phyloP scores from a whole-genome alignment of 495 filamentous ascomycete genomes.

The Penicillium bialowiezense region DNA sequence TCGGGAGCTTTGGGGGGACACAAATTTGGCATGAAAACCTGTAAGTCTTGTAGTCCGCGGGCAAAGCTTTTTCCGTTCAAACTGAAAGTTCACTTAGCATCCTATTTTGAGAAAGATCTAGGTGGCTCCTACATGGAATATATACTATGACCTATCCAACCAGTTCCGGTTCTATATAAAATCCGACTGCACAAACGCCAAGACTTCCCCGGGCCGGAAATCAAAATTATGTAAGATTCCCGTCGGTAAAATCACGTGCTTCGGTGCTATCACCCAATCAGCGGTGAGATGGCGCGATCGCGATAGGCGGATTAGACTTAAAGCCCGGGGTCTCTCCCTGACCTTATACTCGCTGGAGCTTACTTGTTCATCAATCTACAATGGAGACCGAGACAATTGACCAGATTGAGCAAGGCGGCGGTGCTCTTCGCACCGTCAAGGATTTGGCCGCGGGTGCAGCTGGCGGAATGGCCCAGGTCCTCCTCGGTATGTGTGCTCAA shows the following conservation, averaged over 20 bases:
- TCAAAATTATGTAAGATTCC: constrained; percentile 24
- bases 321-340: constrained; percentile 12
- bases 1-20: too few species aligned
- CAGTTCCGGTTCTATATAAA: too few species aligned
- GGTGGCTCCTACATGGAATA: too few species aligned
- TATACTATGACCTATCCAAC: too few species aligned
- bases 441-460: constrained; percentile 89
- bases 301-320: constrained; percentile 29
- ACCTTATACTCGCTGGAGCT: neutral
- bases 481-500: constrained; percentile 68
- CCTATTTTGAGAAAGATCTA: too few species aligned
- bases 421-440: constrained; percentile 66
- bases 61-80: too few species aligned
- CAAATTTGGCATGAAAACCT: too few species aligned
- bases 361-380: constrained; percentile 5
- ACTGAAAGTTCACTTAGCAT: too few species aligned
- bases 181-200: too few species aligned
- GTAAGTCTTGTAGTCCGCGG: too few species aligned
- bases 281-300: constrained; percentile 23
- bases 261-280: constrained; percentile 37
- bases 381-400: constrained; percentile 43
- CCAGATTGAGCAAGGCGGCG: constrained; percentile 35
- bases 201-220: neutral
- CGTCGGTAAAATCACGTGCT: constrained; percentile 33
- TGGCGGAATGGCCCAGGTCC: constrained; percentile 89